Percentiles rank a stretch among this genome's conserved stretches.
Conservation (phyloP, 495 filamentous ascomycete species). For the Penicillium cinerascens region DNA sequence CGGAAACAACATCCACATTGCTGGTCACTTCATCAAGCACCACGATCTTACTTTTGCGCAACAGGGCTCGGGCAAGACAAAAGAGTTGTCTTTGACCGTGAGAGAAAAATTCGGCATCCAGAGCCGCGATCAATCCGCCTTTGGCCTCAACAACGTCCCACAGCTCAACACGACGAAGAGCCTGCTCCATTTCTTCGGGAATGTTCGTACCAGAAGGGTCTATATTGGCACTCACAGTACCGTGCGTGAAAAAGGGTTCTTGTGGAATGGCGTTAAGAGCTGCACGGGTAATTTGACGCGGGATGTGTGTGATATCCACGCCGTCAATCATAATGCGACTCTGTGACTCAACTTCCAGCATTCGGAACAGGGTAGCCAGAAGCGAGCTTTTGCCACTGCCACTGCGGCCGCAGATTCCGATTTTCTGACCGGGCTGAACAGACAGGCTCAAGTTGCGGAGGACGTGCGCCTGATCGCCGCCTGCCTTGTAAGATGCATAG, state of each 20-base stretch:
- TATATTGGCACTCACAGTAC: constrained; percentile 31
- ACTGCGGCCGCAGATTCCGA: constrained; percentile 15
- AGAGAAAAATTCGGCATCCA: constrained; percentile 15
- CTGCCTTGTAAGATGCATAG: constrained; percentile 7
- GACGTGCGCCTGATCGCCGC: too few relatives aligned
- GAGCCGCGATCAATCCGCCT: constrained; percentile 20
- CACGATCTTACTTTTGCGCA: constrained; percentile 17
- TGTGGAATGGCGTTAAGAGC: constrained; percentile 33
- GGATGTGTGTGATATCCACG: constrained; percentile 8
- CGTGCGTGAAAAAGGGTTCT: constrained; percentile 30
- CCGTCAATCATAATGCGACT: constrained; percentile 16
- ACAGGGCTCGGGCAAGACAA: constrained; percentile 24
- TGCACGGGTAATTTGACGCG: constrained; percentile 13
- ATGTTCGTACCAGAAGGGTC: constrained; percentile 22
- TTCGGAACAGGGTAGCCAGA: constrained; percentile 24
- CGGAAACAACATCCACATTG: constrained; percentile 28
- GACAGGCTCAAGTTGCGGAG: too few relatives aligned
- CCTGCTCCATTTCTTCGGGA: constrained; percentile 16
- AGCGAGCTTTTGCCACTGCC: constrained; percentile 36
- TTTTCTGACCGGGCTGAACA: constrained; percentile 3
- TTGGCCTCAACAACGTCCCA: constrained; percentile 12
- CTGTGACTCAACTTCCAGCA: constrained; percentile 22
- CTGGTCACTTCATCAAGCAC: constrained; percentile 30
- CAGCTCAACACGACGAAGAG: constrained; percentile 19
- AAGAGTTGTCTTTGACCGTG: constrained; percentile 45